Base-by-base conservation (phyloP, 2,329 filamentous ascomycete species). In the Rutstroemia sp. region DNA sequence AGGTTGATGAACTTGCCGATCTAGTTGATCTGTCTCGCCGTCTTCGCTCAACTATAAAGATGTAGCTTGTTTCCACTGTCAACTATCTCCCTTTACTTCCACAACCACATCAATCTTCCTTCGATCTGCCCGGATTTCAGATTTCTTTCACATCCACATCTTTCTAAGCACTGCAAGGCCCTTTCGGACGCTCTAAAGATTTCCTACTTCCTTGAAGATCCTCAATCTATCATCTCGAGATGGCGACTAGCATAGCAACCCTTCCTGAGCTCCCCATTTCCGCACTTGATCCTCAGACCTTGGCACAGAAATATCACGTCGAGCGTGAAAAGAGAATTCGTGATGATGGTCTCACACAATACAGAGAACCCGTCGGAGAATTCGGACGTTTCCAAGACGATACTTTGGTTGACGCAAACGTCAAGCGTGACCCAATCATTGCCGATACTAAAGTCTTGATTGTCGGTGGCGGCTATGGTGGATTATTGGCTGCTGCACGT, bases 391-490 rank as follows among this genome's bases (percentile, higher is more conserved):
- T 56, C 5, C 38, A 56, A 45, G 54, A 45, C 25, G 54, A 56
- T 46, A 21, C 39, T 7, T 18, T 52, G 2, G 34, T 27, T 25
- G 48, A 52, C 4, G 19, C 21, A 19, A 56, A 52, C 14, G 12
- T 39, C 9, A 30, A 41, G 34, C 39, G 54, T 12, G 54, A 56
- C 6, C 25, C 54, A 46, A 56, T 56, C 5, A 53, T 14, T 6
- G 48, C 42, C 5, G 38, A 51, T 14, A 16, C 41, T n/a, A 39
- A 52, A 62, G 72, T 73, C 16, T 58, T 74, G 27, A 70, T 74
- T 34, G 65, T 75, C 54, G 73, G 73, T 12, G 72, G 68, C 18
- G 73, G 73, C 2, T 65, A 75, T 2, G 71, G 70, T 44, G 54
- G 54, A 7, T 38, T 77, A 48, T 73, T 71, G 23, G 68, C 69